phyloP scores from a whole-genome alignment of 495 filamentous ascomycete species.

The Penicillium soppii region DNA sequence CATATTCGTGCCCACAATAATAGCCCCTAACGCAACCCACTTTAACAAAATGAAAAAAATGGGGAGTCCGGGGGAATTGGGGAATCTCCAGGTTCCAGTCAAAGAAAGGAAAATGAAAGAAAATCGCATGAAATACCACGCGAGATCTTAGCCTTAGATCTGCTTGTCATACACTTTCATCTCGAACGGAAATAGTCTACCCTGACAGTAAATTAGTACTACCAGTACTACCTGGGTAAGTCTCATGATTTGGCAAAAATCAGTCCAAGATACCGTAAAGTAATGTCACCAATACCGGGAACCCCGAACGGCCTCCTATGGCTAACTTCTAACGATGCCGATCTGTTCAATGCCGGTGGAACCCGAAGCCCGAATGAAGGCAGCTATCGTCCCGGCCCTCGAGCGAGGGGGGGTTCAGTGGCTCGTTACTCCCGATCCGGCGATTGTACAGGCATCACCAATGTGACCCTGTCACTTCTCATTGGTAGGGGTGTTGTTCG shows the following conservation, averaged over 20 bases:
- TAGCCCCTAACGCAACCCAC: not conserved
- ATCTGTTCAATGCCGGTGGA: conserved; percentile 8
- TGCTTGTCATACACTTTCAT: not conserved
- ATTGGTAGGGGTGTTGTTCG: conserved; percentile 3
- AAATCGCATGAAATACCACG: not conserved
- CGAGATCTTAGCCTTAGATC: too few relatives aligned
- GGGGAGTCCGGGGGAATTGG: conserved; percentile 17
- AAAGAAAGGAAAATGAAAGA: not conserved
- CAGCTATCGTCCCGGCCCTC: not conserved
- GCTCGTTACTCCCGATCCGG: conserved; percentile 18
- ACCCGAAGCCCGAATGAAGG: conserved; percentile 9
- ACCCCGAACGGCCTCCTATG: not conserved
- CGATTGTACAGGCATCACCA: conserved; percentile 8
- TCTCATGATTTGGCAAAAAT: too few relatives aligned
- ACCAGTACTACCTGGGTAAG: too few relatives aligned
- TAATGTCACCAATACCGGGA: not conserved
- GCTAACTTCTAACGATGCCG: not conserved
- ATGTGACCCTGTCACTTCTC: conserved; percentile 16
- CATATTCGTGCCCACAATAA: not conserved
- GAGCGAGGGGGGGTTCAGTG: not conserved
- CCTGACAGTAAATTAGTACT: too few relatives aligned
- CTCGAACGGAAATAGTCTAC: not conserved
- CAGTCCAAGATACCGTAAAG: not conserved
- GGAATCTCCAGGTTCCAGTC: conserved; percentile 2
- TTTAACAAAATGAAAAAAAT: conserved; percentile 1